These are phyloP conservation scores for Diversispora epigaea DNA, from an alignment of 192 early-diverging fungal genomes.

Conservation along the genomic window DNA sequence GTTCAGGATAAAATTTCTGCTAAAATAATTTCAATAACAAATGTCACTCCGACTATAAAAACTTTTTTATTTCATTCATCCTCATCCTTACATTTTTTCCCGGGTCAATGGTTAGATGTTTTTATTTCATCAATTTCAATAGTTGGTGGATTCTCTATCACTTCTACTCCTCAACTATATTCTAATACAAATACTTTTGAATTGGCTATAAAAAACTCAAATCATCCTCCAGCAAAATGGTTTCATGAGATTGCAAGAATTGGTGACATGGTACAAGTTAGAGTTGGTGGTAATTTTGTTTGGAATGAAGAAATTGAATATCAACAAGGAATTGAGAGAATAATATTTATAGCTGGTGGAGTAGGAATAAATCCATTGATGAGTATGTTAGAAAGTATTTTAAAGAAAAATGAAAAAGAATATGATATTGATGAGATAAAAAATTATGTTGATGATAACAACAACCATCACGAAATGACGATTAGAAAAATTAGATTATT, in stretches of 20 bases:
- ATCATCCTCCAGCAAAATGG: constrained; percentile 34
- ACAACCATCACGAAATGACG: neutral
- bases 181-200: constrained; percentile 10
- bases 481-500: constrained; percentile 18
- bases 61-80: constrained; percentile 13
- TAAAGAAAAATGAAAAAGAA: no score
- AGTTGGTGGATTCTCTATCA: constrained; percentile 34
- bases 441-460: neutral
- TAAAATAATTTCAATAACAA: neutral
- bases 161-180: constrained; percentile 21
- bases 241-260: constrained; percentile 29
- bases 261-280: constrained; percentile 21
- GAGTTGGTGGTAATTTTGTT: constrained; percentile 34
- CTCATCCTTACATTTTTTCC: constrained; percentile 22
- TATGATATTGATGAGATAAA: neutral
- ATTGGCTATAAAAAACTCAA: constrained; percentile 31
- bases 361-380: constrained; percentile 37
- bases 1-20: neutral
- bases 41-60: constrained; percentile 26
- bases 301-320: constrained; percentile 20
- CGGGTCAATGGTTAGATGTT: constrained; percentile 38
- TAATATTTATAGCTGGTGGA: constrained; percentile 34
- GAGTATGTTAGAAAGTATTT: constrained; percentile 26
- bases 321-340: neutral
- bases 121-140: constrained; percentile 27